These are phyloP conservation scores for Epichloe amarillans DNA, from an alignment of 2,329 filamentous ascomycete species.

Conservation along the genomic window DNA sequence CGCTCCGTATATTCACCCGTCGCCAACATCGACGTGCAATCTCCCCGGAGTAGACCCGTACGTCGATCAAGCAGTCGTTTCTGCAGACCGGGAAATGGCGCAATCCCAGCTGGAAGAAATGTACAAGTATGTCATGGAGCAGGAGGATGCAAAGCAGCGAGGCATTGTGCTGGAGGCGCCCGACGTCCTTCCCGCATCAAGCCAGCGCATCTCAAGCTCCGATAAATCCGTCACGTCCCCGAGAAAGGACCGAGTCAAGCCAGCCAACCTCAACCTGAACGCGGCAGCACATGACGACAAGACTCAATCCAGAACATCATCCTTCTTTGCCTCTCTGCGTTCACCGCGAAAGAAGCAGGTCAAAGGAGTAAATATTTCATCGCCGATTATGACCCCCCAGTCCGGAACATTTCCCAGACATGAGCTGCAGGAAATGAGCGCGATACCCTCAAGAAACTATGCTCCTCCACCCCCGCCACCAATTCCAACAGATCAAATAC, in stretches of 20 bases:
- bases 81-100: constrained; percentile 59
- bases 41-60: constrained; percentile 49
- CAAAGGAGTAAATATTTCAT: constrained; percentile 46
- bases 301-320: constrained; percentile 42
- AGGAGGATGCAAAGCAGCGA: constrained; percentile 56
- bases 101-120: constrained; percentile 78
- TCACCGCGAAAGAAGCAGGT: constrained; percentile 43
- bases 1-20: constrained; percentile 31
- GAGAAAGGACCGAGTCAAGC: constrained; percentile 36
- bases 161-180: constrained; percentile 36
- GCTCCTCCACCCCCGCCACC: constrained; percentile 44
- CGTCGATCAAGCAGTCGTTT: constrained; percentile 66
- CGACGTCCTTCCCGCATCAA: constrained; percentile 20
- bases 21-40: constrained; percentile 31
- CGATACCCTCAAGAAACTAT: constrained; percentile 45
- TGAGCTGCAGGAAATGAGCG: constrained; percentile 41
- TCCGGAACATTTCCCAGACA: constrained; percentile 44
- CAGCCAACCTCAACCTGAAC: constrained; percentile 35
- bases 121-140: constrained; percentile 84
- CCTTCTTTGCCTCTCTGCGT: constrained; percentile 46
- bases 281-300: constrained; percentile 30
- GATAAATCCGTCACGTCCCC: constrained; percentile 12
- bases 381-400: constrained; percentile 51
- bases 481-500: constrained; percentile 34
- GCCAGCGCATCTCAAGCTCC: constrained; percentile 13